Evolutionary conservation across 179 eudicot genomes (phyloP).

Genomic region (Spinacia oleracea): DNA sequence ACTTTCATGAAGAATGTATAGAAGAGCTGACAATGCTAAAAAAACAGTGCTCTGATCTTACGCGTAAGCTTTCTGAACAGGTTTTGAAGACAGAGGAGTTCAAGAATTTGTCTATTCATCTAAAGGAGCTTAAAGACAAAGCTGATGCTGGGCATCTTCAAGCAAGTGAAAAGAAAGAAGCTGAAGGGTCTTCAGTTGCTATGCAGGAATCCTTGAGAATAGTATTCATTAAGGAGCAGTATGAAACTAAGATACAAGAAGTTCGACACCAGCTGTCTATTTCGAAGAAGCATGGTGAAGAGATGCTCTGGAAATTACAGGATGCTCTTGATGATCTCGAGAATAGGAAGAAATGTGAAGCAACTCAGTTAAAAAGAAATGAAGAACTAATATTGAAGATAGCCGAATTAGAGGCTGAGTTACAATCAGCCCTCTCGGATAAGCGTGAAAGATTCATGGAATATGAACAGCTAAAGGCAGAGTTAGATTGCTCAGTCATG

Average conservation of each 20-base stretch:
- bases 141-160: slow-evolving; percentile 63
- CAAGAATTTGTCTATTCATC: slow-evolving; percentile 80
- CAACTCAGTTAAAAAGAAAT: slow-evolving; percentile 58
- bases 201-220: slow-evolving; percentile 81
- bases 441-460: slow-evolving; percentile 62
- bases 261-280: slow-evolving; percentile 66
- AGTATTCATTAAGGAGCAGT: slow-evolving; percentile 90
- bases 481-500: slow-evolving; percentile 78
- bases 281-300: slow-evolving; percentile 89
- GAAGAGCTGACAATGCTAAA: slow-evolving; percentile 47
- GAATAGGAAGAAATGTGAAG: slow-evolving; percentile 71
- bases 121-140: slow-evolving; percentile 86
- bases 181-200: slow-evolving; percentile 50
- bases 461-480: slow-evolving; percentile 69
- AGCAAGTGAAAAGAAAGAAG: slow-evolving; percentile 56
- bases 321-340: slow-evolving; percentile 82
- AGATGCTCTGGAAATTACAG: slow-evolving; percentile 85
- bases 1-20: slow-evolving; percentile 32
- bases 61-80: slow-evolving; percentile 72
- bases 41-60: slow-evolving; percentile 52
- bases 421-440: slow-evolving; percentile 55
- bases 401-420: slow-evolving; percentile 63
- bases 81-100: slow-evolving; percentile 80
- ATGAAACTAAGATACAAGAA: slow-evolving; percentile 81
- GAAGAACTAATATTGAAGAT: slow-evolving; percentile 68